Evolutionary conservation across 1,284 basidiomycete species (phyloP), one percentile per base, ranked within the genome.

Genomic region (Waitea zeae): DNA sequence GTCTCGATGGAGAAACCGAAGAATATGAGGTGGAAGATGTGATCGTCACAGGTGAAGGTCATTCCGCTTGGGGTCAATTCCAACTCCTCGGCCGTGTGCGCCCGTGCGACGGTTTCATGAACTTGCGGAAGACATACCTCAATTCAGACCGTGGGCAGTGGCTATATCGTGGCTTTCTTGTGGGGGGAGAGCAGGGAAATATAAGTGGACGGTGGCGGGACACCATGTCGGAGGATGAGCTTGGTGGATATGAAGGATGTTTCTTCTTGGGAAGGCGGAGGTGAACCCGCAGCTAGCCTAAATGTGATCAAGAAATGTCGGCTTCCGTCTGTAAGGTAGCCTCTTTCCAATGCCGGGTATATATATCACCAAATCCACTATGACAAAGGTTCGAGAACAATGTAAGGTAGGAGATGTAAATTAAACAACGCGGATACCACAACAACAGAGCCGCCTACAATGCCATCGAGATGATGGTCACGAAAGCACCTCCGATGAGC

Each of bases 41-140:
- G 26, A 62, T 83, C 35, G 53, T 83, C 19, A 61, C 66, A 12
- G 79, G 79, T 43, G 77, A 83, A 74, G 80, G 79, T 7, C 80
- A 83, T 49, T 83, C 80, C 3, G 68, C 77, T 17, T 83, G 79
- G 80, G 79, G 79, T 14, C 71, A 80, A 44, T 83, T 82, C 50
- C 73, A 61, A 37, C 51, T 83, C 13, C 51, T 72, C 6, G 79
- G 80, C 27, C 67, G 76, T 11, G 60, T 83, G 20, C 59, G 80
- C 36, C 67, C 74, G 17, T 64, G 61, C 41, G 79, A 83, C 46
- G 79, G 80, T 2, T 67, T 80, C 39, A 59, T 83, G 29, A 74
- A 64, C 41, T 46, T 83, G 2, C 69, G 62, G 12, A 83, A 83
- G 47, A 71, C 77, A 65, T 83, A 83, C 46, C 79, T 82, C 46